Base-by-base conservation (phyloP, 305 asterid genomes). In the Stenogyne calaminthoides region DNA sequence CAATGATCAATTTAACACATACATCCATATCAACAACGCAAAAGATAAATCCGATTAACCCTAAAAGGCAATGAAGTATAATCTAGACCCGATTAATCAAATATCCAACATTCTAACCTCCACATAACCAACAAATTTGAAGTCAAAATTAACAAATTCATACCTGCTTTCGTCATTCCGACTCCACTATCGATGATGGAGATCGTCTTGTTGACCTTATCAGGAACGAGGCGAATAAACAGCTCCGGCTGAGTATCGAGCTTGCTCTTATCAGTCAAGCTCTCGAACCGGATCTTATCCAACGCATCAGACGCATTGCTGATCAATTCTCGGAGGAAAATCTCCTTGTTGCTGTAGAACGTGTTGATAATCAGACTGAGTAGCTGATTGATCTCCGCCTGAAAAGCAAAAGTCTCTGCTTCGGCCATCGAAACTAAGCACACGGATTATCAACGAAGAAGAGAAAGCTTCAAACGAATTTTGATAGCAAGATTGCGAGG, bases 121-220 rank as follows among this genome's bases (percentile, higher is more conserved):
- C 7, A 40, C 4, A 34, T n/a, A 34, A n/a, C 3, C 27, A 7
- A 34, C 11, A 36, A 58, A 11, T n/a, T 29, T 7, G 4, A 59
- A 59, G 22, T 6, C 18, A 1, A 12, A 58, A 34, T 37, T 2
- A 9, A 15, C 49, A 16, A 15, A 54, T 19, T 3, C 51, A 42
- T 80, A 87, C 92, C 96, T 63, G 92, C 96, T 85, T 89, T 89
- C 2, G 93, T 88, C 93, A 88, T 88, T 65, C 93, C 93, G 10
- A 88, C 52, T 14, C 95, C 92, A 29, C 95, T 89, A 11, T 89
- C 92, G 15, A 87, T 81, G n/a, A 89, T 84, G 5, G 90, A 76
- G 15, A 89, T 84, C 16, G 92, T 89, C 78, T 85, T 89, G 80
- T 84, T 89, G 18, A 69, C 87, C 85, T 89, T 87, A 40, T 89